Evolutionary conservation across 371 early-diverging fungal genomes (phyloP).

Genomic region (Phascolomyces articulosus): DNA sequence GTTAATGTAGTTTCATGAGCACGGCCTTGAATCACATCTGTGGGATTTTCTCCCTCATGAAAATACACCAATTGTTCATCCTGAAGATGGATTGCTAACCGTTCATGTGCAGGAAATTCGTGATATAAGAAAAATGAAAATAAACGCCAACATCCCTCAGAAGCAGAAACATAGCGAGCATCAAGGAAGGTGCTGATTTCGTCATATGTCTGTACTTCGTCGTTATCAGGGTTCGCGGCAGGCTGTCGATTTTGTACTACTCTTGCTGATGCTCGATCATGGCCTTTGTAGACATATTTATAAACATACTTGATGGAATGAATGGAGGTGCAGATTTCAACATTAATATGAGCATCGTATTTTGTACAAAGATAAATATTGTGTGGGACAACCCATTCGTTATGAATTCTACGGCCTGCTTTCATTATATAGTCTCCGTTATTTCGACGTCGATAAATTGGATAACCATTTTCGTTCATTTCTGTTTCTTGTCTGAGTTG

Average conservation of each 20-base stretch:
- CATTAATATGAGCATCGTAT: constrained; percentile 45
- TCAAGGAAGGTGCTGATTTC: neutral
- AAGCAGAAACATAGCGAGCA: neutral
- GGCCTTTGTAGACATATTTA: too few species aligned
- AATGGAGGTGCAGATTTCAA: constrained; percentile 27
- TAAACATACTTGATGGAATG: too few species aligned
- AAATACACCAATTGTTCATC: too few species aligned
- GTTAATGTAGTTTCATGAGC: constrained; percentile 3
- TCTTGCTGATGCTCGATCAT: neutral
- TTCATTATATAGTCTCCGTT: neutral
- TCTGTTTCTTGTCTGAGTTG: constrained; percentile 9
- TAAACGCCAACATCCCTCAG: neutral
- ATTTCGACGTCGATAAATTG: constrained; percentile 1
- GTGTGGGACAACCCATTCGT: constrained; percentile 35
- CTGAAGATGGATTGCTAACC: too few species aligned
- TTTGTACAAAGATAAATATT: constrained; percentile 34
- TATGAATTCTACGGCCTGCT: constrained; percentile 5
- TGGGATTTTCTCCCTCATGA: neutral
- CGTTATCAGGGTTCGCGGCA: neutral
- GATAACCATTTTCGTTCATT: constrained; percentile 7
- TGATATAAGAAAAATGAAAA: neutral
- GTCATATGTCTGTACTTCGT: neutral
- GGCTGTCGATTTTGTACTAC: neutral
- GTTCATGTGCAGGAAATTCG: too few species aligned
- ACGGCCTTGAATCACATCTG: neutral